Base-by-base conservation (phyloP, 208 protist genomes). In the Naegleria fowleri region DNA sequence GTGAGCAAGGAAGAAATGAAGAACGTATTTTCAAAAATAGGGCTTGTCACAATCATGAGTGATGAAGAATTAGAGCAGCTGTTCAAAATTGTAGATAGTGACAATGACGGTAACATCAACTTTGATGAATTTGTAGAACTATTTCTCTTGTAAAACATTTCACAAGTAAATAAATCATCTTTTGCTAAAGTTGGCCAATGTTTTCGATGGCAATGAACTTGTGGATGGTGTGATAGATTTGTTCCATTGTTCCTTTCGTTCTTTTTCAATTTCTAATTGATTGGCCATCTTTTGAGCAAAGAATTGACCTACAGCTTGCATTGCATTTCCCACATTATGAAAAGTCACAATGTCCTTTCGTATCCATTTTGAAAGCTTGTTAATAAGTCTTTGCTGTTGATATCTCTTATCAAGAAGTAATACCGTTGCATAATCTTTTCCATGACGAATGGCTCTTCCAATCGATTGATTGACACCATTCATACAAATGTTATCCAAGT, bases 401-500 rank as follows among this genome's bases (percentile, higher is more conserved):
- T 94, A 99, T 2, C 98, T 94, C 43, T 93, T 92, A 92, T 99
- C 98, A 25, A 98, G 86, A 16, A 99, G 92, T 25, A 99, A 59
- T n/a, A 98, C 96, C 15, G 93, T 94, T 29, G 98, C 97, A 92
- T 98, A 98, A 93, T 99, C 98, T 29, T 92, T 86, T 0, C 91
- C 83, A 92, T 99, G 97, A 29, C 98, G 96, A 88, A 99, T 99
- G 48, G 96, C 97, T 40, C 98, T 96, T 13, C 98, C 97, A 76
- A 99, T 98, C 89, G 95, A 97, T 93, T 99, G 98, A 92, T 99
- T 99, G 15, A 99, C 98, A 15, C 95, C 94, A 48, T 97, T 97
- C 97, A 99, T 98, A 94, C 97, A 98, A 86, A 98, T 91, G 87
- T 97, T 96, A 90, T 96, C 96, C 90, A 98, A 98, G 85, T 98